A percentile compares a stretch with the other conserved stretches of the same genome.
phyloP scores from a whole-genome alignment of 257 asterid genomes.

The Parsonsia alboflavescens region DNA sequence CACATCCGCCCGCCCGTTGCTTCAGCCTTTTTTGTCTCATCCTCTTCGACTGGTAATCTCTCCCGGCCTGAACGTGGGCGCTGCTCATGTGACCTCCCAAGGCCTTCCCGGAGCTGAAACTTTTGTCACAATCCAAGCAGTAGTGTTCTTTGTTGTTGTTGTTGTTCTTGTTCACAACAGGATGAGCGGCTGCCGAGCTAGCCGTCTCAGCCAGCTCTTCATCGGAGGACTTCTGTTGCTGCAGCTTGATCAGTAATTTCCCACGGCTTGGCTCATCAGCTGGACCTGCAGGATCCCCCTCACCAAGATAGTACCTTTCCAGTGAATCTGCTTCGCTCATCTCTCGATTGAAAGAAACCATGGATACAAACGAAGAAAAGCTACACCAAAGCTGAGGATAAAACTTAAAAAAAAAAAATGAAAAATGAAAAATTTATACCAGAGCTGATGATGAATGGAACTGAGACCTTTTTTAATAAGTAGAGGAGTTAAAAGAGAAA shows the following conservation, averaged over 20 bases:
- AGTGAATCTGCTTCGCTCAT: not conserved
- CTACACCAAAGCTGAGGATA: too few relatives aligned
- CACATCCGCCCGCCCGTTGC: not conserved
- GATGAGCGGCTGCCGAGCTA: not conserved
- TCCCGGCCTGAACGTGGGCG: slow-evolving; percentile 65
- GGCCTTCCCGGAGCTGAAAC: slow-evolving; percentile 64
- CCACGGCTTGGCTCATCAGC: not conserved
- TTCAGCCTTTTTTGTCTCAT: slow-evolving; percentile 14
- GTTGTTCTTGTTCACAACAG: too few relatives aligned
- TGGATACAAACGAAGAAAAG: not conserved
- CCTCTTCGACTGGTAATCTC: slow-evolving; percentile 27
- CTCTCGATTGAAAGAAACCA: not conserved
- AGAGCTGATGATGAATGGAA: too few relatives aligned
- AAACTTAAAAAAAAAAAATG: too few relatives aligned
- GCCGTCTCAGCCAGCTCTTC: not conserved
- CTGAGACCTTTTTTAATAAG: too few relatives aligned
- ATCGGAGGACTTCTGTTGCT: not conserved
- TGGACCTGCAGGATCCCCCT: not conserved
- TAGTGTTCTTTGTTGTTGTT: slow-evolving; percentile 18
- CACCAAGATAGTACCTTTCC: not conserved
- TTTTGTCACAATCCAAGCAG: slow-evolving; percentile 41
- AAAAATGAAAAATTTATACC: not conserved
- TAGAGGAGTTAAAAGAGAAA: too few relatives aligned
- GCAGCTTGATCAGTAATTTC: not conserved
- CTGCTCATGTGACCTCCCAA: slow-evolving; percentile 80